Percentiles rank a stretch among this genome's conserved stretches.
Evolutionary conservation across 345 rosid species (phyloP).

Genomic region (Hirschfeldia incana): DNA sequence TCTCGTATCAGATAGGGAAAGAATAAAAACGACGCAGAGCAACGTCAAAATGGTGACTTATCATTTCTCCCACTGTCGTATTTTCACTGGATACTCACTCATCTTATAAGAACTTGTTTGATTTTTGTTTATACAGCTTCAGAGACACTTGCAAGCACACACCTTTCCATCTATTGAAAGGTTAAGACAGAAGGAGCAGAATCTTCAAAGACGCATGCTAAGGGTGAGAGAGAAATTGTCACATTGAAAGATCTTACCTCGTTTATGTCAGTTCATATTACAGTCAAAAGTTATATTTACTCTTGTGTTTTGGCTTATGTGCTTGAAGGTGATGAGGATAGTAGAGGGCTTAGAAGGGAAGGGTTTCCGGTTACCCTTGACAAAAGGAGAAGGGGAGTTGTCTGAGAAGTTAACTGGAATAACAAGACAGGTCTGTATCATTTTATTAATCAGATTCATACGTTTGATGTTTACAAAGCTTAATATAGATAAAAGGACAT

Average conservation of each 20-base stretch:
- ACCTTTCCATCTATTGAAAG: constrained; percentile 88
- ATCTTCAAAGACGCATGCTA: constrained; percentile 89
- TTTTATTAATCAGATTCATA: not conserved
- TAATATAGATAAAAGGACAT: not conserved
- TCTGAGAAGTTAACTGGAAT: constrained; percentile 75
- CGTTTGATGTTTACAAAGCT: not conserved
- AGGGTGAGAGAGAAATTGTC: constrained; percentile 53
- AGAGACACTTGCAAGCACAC: constrained; percentile 96
- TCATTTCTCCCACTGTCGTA: not conserved
- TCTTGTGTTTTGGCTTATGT: constrained; percentile 12
- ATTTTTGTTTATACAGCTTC: constrained; percentile 60
- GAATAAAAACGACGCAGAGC: constrained; percentile 81
- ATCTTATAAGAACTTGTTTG: not conserved
- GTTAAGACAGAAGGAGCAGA: constrained; percentile 89
- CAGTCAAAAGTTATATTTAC: constrained; percentile 4
- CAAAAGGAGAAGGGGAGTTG: constrained; percentile 85
- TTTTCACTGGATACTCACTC: not conserved
- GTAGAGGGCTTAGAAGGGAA: constrained; percentile 89
- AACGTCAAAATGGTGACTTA: constrained; percentile 80
- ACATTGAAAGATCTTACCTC: not conserved
- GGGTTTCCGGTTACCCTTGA: constrained; percentile 81
- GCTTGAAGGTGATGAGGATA: constrained; percentile 78
- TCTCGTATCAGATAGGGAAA: constrained; percentile 87
- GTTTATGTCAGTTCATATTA: constrained; percentile 1
- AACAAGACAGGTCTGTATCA: constrained; percentile 71